Evolutionary conservation across 148 eudicot species (phyloP), one percentile per base, ranked within the genome.

Genomic region (Spergularia bocconei): DNA sequence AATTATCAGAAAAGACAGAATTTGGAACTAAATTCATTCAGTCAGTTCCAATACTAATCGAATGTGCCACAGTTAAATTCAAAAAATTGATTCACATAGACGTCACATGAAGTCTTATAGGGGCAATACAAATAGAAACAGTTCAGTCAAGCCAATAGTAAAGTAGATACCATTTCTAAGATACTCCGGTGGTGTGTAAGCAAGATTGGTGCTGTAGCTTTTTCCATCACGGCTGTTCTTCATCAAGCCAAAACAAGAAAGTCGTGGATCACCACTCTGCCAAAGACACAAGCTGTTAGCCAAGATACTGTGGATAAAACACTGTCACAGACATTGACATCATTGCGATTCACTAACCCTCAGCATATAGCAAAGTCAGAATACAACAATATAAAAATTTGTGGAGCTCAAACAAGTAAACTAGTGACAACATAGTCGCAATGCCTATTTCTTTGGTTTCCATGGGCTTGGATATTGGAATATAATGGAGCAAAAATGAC

Each of bases 151-250:
- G 8, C 10, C 48, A 44, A 56, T 9, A 39, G 16, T 57, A 2
- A 15, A 75, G 48, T 66, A 20, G 16, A 58, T 86, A 93, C 98
- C 98, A 82, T 91, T 91, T 88, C 88, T 84, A 54, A 93, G 82
- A 87, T 91, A 93, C 85, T 93, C 98, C 0, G 98, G 98, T 74
- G 98, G 98, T 25, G 96, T 89, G 74, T 93, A 93, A 13, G 98
- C 97, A 80, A 93, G 98, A 86, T 93, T 93, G 68, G 98, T 93
- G 87, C 98, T 93, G 52, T 93, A 93, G 76, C 98, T 89, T 88
- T 93, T 91, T 59, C 98, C 98, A 74, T 93, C 98, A 69, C 93
- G 89, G 79, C 98, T 93, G 80, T 91, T 93, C 80, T 93, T 93
- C 93, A 93, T 93, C 84, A 93, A 72, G 57, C 98, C 98, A 85